Evolutionary conservation across 495 filamentous ascomycete genomes (phyloP).

Genomic region (Cladorrhinum samala): DNA sequence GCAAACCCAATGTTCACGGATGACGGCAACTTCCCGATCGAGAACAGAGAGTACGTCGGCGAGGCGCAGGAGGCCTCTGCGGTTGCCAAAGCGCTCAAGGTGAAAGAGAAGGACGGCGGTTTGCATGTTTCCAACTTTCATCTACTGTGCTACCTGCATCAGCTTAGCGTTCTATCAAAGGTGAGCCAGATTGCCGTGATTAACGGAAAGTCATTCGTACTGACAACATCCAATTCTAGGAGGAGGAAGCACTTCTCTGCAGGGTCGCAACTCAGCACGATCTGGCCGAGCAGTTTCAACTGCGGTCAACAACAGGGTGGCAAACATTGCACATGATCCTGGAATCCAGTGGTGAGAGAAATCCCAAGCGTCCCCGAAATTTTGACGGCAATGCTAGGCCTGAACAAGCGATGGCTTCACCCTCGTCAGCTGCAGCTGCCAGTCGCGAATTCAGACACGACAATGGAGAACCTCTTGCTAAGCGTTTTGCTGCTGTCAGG

Average conservation of each 20-base stretch:
- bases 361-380: constrained; percentile 70
- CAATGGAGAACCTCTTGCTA: constrained; percentile 77
- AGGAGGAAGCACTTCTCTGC: constrained; percentile 83
- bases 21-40: constrained; percentile 67
- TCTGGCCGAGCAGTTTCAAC: constrained; percentile 67
- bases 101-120: constrained; percentile 51
- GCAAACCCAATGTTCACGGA: constrained; percentile 65
- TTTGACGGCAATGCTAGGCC: constrained; percentile 33
- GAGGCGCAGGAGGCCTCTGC: constrained; percentile 62
- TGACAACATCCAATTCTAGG: constrained; percentile 48
- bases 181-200: constrained; percentile 29
- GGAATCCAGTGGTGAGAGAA: constrained; percentile 92
- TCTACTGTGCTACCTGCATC: constrained; percentile 78
- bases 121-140: constrained; percentile 85
- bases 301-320: constrained; percentile 83
- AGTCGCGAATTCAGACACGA: constrained; percentile 21
- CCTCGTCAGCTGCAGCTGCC: constrained; percentile 23
- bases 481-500: constrained; percentile 97
- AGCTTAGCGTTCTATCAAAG: constrained; percentile 74
- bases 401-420: constrained; percentile 17
- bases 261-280: constrained; percentile 74
- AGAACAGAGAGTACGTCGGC: constrained; percentile 81
- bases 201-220: background rate
- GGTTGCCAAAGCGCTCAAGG: constrained; percentile 35
- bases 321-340: constrained; percentile 87